Conservation (phyloP, 2,329 filamentous ascomycete genomes). For the Stemphylium vesicarium region DNA sequence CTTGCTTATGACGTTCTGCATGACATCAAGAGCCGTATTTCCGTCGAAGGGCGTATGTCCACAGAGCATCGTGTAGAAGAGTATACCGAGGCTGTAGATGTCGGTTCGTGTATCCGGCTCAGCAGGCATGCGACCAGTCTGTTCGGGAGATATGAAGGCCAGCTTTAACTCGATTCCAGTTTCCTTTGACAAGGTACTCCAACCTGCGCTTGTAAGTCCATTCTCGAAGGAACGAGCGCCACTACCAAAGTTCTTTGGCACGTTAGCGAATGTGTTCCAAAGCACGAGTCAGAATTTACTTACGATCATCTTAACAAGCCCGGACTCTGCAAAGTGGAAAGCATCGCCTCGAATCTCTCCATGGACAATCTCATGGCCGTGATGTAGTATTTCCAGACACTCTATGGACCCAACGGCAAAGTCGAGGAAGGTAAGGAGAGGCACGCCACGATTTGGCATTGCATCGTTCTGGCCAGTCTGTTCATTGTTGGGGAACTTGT, state of each 20-base stretch:
- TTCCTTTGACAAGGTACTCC: slow-evolving; percentile 82
- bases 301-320: slow-evolving; percentile 63
- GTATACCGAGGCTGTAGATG: slow-evolving; percentile 87
- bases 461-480: slow-evolving; percentile 23
- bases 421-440: slow-evolving; percentile 79
- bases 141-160: slow-evolving; percentile 90
- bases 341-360: slow-evolving; percentile 90
- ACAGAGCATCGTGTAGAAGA: slow-evolving; percentile 78
- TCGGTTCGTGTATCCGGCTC: slow-evolving; percentile 89
- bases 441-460: slow-evolving; percentile 62
- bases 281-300: background rate
- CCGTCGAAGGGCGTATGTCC: slow-evolving; percentile 82
- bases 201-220: slow-evolving; percentile 81
- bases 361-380: slow-evolving; percentile 83
- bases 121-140: slow-evolving; percentile 89
- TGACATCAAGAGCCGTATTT: slow-evolving; percentile 81
- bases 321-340: slow-evolving; percentile 83
- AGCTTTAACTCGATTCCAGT: slow-evolving; percentile 87
- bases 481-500: slow-evolving; percentile 33
- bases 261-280: background rate
- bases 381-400: slow-evolving; percentile 89
- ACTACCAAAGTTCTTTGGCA: slow-evolving; percentile 83
- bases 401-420: slow-evolving; percentile 89
- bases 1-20: slow-evolving; percentile 84
- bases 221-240: slow-evolving; percentile 89